Percentiles rank a stretch among this genome's conserved stretches.
Conservation (phyloP, 2,329 filamentous ascomycete genomes). For the Achaetomium macrosporum region DNA sequence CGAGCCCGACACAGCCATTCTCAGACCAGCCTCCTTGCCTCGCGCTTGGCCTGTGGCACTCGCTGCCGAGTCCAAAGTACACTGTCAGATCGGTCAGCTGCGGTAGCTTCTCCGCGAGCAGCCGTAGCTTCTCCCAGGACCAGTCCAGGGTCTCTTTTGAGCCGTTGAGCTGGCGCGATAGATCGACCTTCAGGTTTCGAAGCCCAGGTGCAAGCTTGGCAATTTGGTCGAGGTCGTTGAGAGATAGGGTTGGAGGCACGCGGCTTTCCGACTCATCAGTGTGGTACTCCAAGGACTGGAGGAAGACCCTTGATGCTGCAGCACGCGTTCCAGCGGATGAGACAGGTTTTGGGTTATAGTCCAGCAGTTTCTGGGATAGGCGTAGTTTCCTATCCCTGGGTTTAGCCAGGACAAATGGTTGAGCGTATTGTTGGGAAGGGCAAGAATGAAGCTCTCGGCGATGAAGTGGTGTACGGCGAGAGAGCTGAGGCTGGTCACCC, state of each 20-base stretch:
- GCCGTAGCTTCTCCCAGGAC: slow-evolving; percentile 5
- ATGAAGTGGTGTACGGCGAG: not conserved
- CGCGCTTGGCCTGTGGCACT: not conserved
- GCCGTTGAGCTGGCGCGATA: too few species aligned
- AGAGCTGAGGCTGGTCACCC: not conserved
- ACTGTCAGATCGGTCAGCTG: slow-evolving; percentile 8
- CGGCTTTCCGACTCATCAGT: not conserved
- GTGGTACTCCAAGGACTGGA: not conserved
- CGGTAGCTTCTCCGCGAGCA: not conserved
- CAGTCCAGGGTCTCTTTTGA: not conserved
- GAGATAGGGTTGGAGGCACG: not conserved
- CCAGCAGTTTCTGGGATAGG: too few species aligned
- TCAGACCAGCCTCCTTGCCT: too few species aligned
- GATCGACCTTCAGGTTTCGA: not conserved
- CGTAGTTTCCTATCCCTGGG: too few species aligned
- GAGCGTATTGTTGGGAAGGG: not conserved
- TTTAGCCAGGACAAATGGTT: not conserved
- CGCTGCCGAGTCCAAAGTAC: slow-evolving; percentile 4
- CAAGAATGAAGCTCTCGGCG: not conserved
- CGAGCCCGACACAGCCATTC: not conserved
- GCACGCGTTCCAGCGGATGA: not conserved
- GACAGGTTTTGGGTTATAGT: not conserved
- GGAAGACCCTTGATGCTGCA: not conserved
- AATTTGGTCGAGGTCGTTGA: not conserved
- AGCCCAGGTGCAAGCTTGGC: not conserved